Evolutionary conservation across 805 yeast genomes (phyloP).

Genomic region (Saccharomycopsis fibuligera): DNA sequence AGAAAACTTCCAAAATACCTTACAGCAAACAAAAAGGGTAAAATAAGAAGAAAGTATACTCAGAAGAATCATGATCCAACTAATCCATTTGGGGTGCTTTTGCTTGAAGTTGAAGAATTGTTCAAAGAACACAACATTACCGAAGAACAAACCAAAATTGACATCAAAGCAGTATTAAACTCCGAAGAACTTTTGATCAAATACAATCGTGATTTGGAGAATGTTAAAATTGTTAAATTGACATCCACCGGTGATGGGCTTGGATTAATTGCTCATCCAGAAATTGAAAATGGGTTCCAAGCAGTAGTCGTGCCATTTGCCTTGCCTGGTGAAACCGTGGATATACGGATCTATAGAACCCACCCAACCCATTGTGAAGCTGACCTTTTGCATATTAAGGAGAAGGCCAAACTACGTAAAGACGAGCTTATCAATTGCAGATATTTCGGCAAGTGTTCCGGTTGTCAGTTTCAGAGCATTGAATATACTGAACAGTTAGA

Average conservation of each 20-base stretch:
- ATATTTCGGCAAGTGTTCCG: slow-evolving; percentile 90
- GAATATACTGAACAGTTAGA: slow-evolving; percentile 66
- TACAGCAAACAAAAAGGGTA: slow-evolving; percentile 25
- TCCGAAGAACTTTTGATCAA: slow-evolving; percentile 38
- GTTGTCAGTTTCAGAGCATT: slow-evolving; percentile 87
- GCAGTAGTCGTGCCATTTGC: slow-evolving; percentile 81
- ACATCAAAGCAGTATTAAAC: slow-evolving; percentile 59
- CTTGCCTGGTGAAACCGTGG: slow-evolving; percentile 76
- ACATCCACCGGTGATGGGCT: slow-evolving; percentile 87
- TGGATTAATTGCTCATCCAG: slow-evolving; percentile 61
- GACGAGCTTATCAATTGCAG: slow-evolving; percentile 62
- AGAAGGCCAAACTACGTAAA: slow-evolving; percentile 44
- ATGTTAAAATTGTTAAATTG: slow-evolving; percentile 51
- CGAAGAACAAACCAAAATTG: slow-evolving; percentile 49
- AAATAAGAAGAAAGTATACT: slow-evolving; percentile 49
- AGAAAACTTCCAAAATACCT: slow-evolving; percentile 31
- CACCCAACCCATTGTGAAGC: slow-evolving; percentile 70
- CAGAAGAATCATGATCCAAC: slow-evolving; percentile 65
- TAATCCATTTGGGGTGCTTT: slow-evolving; percentile 73
- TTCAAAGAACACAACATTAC: slow-evolving; percentile 37
- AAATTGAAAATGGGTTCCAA: slow-evolving; percentile 36
- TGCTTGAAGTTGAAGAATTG: slow-evolving; percentile 62
- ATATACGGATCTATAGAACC: slow-evolving; percentile 67
- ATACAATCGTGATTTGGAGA: slow-evolving; percentile 53
- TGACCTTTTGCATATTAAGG: slow-evolving; percentile 54